Base-by-base conservation (phyloP, 176 grass and related monocot species). In the Dendrocalamus sinicus region DNA sequence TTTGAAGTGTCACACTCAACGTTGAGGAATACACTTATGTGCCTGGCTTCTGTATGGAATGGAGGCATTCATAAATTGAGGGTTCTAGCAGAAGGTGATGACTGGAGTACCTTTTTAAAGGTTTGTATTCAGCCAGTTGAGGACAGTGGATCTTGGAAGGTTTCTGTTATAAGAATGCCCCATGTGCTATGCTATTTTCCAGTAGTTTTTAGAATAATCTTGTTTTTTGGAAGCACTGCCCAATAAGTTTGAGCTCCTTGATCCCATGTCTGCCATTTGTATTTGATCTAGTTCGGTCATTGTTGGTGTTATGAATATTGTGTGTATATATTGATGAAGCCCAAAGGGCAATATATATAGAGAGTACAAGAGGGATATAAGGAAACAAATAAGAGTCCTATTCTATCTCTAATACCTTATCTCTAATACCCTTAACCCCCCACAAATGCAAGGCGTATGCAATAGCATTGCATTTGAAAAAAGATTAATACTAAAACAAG, bases 81-180 rank as follows among this genome's bases (percentile, higher is more conserved):
- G 84, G 40, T 87, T 89, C 43, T 99, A 63, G 91, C 93, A 59
- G 82, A 91, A 88, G 96, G 96, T 72, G 88, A 89, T 47, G 88
- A 99, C 55, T 99, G 93, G 93, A 63, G 58, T 80, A 82, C 83
- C 44, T 77, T 99, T 86, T 68, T 92, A 54, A 94, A 99, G 93
- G 96, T 99, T 70, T 73, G 85, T 88, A 45, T 73, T 82, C 14
- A 83, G 35, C 64, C 87, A 72, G 50, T 87, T 86, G 46, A 64
- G 12, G 70, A 70, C 46, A 30, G 2, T 67, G 45, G 43, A 62
- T 76, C 61, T 44, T 66, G 58, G 35, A 82, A 78, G n/a, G 22
- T 81, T 80, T 83, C 9, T 51, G 82, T 86, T 59, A 39, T 71
- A 20, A 23, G 74, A 82, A 76, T 63, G 14, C 13, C 19, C 51